Conservation (phyloP, 1,139 yeast genomes). For the Diutina siamensis region DNA sequence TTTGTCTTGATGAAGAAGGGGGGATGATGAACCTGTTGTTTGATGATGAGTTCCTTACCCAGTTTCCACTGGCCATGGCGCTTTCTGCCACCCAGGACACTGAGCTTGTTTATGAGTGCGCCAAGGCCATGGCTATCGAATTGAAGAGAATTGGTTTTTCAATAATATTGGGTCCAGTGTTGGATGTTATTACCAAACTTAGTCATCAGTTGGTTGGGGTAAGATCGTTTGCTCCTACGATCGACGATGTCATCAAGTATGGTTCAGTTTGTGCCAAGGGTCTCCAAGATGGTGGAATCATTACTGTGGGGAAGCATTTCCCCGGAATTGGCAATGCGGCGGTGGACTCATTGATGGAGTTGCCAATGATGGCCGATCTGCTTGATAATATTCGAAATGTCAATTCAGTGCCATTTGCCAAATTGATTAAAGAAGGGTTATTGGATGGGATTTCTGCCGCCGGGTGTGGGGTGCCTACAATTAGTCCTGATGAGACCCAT, state of each 20-base stretch:
- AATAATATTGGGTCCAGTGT: constrained; percentile 51
- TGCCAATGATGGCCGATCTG: constrained; percentile 50
- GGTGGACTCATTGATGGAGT: constrained; percentile 44
- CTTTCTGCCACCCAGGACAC: constrained; percentile 45
- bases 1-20: constrained; percentile 29
- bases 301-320: constrained; percentile 53
- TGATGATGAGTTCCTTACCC: constrained; percentile 41
- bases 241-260: constrained; percentile 45
- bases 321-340: constrained; percentile 59
- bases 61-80: constrained; percentile 60
- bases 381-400: constrained; percentile 41
- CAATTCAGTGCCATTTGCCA: constrained; percentile 43
- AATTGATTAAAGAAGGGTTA: constrained; percentile 33
- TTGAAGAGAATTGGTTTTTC: constrained; percentile 43
- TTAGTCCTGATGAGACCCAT: constrained; percentile 50
- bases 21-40: constrained; percentile 44
- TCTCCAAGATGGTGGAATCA: constrained; percentile 42
- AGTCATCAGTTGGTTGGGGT: constrained; percentile 51
- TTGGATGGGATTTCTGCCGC: constrained; percentile 52
- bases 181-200: constrained; percentile 50
- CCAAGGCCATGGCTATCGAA: constrained; percentile 46
- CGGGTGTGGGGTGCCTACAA: constrained; percentile 60
- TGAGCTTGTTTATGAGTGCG: constrained; percentile 40
- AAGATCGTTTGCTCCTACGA: constrained; percentile 50
- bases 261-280: constrained; percentile 48